phyloP scores from a whole-genome alignment of 148 eudicot genomes.

The Camellia lanceoleosa region DNA sequence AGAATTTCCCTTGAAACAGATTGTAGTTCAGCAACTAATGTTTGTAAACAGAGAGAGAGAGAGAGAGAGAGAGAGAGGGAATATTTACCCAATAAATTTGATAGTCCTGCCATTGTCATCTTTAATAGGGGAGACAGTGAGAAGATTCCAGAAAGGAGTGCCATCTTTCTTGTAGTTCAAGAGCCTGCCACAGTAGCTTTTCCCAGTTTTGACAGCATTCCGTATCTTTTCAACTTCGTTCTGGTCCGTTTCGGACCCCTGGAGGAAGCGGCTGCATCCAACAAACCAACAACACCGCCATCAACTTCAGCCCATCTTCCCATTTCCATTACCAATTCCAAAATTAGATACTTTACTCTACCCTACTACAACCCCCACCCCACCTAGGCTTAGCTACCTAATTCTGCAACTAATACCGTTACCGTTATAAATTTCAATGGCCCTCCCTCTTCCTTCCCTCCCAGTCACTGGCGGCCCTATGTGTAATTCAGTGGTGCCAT shows the following conservation, averaged over 20 bases:
- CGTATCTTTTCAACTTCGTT: slow-evolving; percentile 81
- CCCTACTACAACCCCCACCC: no score
- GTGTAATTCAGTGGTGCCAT: no score
- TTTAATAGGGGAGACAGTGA: slow-evolving; percentile 85
- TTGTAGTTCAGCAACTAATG: neutral
- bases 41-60: neutral
- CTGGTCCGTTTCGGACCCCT: slow-evolving; percentile 87
- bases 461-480: no score
- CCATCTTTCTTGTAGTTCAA: slow-evolving; percentile 93
- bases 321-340: neutral
- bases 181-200: slow-evolving; percentile 89
- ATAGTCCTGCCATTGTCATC: slow-evolving; percentile 75
- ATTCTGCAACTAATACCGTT: no score
- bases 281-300: neutral
- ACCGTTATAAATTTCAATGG: no score
- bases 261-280: slow-evolving; percentile 84
- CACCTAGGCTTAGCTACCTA: no score
- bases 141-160: slow-evolving; percentile 98
- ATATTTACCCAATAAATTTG: slow-evolving; percentile 84
- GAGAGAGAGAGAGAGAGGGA: neutral
- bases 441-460: no score
- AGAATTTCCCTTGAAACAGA: neutral
- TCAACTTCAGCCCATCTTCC: neutral
- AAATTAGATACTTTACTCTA: neutral
- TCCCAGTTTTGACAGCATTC: slow-evolving; percentile 62